These are phyloP conservation scores for Colletotrichum lini DNA, from an alignment of 2,329 filamentous ascomycete genomes.

Conservation along the genomic window DNA sequence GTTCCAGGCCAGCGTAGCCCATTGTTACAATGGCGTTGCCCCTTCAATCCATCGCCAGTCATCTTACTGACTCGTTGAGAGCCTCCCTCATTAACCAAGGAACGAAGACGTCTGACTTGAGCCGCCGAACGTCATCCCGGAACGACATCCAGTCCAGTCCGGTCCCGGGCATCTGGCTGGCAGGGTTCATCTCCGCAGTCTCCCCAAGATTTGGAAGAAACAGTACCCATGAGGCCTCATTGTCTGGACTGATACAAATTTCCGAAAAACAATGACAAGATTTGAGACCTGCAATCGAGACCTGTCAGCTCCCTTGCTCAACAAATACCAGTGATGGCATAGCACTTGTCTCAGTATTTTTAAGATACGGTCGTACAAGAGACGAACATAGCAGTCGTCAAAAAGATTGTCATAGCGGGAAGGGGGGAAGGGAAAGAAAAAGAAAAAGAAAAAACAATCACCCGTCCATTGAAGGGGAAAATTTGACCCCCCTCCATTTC, in stretches of 20 bases:
- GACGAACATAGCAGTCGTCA: slow-evolving; percentile 1
- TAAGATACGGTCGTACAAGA: not conserved
- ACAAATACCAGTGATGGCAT: slow-evolving; percentile 19
- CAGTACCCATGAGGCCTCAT: not conserved
- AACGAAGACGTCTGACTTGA: slow-evolving; percentile 20
- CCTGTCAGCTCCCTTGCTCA: slow-evolving; percentile 19
- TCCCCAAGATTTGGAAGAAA: slow-evolving; percentile 11
- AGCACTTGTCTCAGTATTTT: slow-evolving; percentile 1
- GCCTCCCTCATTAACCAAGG: slow-evolving; percentile 11
- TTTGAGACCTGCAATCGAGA: slow-evolving; percentile 2
- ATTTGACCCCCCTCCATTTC: not conserved
- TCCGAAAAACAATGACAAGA: slow-evolving; percentile 12
- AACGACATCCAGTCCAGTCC: not conserved
- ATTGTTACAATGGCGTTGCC: not conserved
- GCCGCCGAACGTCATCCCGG: slow-evolving; percentile 13
- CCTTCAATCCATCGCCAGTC: not conserved
- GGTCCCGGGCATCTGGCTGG: slow-evolving; percentile 12
- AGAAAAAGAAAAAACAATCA: not conserved
- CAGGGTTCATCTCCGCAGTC: slow-evolving; percentile 3
- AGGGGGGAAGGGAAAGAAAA: not conserved
- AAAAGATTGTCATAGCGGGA: not conserved
- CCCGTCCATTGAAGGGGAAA: not conserved
- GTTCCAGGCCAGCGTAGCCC: slow-evolving; percentile 5
- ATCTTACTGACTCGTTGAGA: slow-evolving; percentile 22
- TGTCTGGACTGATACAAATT: slow-evolving; percentile 11